Base-by-base conservation (phyloP, 176 grass and related monocot species). In the Hordeum marinum region DNA sequence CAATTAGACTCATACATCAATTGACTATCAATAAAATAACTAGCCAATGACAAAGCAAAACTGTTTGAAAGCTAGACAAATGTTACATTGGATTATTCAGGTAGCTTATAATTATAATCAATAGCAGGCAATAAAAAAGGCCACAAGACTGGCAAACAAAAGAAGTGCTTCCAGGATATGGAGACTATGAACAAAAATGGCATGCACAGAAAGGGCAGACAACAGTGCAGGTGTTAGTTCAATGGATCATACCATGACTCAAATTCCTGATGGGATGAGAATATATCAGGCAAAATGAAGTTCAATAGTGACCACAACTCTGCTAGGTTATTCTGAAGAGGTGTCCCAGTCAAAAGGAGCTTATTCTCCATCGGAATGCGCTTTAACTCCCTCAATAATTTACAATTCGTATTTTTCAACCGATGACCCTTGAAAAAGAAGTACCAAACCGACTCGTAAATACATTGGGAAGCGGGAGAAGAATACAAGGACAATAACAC, bases 211-310 rank as follows among this genome's bases (percentile, higher is more conserved):
- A 77, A 86, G 13, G 27, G 26, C 48, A 1, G 75, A 18, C 20
- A 82, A 8, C 32, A 58, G 34, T 12, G 78, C 20, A 46, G 40
- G 5, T 21, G 24, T 48, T 20, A 57, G 39, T 40, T n/a, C 21
- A 35, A 35, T 59, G 37, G 61, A 77, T 15, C 40, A 77, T 99
- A 96, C 96, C 96, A 99, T 82, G 96, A 99, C 84, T 99, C 96
- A 82, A 99, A 99, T 75, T 99, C 96, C 31, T 85, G 36, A 80
- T 94, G 91, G 20, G 91, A 99, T 72, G 96, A 91, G 84, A 99
- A 99, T 67, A 99, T 96, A 82, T 99, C 96, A 77, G 96, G 96
- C 73, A 99, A 87, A 89, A 99, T 96, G 72, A 96, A 99, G 68
- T 99, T 99, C 82, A 99, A 68, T 20, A 99, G 87, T 5, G 96